Evolutionary conservation across 164 flowering plant genomes (phyloP).

Genomic region (Magnolia kwangsiensis): DNA sequence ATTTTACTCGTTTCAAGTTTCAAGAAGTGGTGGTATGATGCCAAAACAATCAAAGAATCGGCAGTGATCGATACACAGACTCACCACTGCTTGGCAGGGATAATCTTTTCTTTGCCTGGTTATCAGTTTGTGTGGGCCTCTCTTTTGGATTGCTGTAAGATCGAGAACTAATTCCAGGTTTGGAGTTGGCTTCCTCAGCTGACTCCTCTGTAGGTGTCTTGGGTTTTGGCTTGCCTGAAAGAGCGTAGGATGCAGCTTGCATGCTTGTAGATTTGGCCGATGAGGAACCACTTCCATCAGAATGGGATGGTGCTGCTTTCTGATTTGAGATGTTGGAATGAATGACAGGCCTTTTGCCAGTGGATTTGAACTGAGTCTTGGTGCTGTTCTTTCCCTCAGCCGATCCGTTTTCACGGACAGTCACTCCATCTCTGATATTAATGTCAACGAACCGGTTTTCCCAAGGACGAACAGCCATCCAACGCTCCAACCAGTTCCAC

Average conservation of each 20-base stretch:
- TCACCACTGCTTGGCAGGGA: conserved; percentile 74
- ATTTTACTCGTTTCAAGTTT: no score
- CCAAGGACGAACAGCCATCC: conserved; percentile 99
- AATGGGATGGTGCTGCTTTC: conserved; percentile 50
- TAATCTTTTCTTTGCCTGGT: conserved; percentile 56
- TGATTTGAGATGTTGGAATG: conserved; percentile 26
- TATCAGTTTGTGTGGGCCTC: conserved; percentile 46
- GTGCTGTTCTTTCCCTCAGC: conserved; percentile 36
- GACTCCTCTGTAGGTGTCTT: conserved; percentile 36
- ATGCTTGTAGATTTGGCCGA: conserved; percentile 45
- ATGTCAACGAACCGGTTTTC: conserved; percentile 87
- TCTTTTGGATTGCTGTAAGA: conserved; percentile 88
- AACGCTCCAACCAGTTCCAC: conserved; percentile 99
- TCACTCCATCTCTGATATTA: conserved; percentile 72
- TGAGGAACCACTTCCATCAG: conserved; percentile 73
- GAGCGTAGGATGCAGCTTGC: conserved; percentile 32
- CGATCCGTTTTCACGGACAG: conserved; percentile 43
- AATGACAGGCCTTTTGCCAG: conserved; percentile 37
- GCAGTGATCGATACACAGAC: conserved; percentile 9
- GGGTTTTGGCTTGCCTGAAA: conserved; percentile 38
- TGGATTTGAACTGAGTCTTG: conserved; percentile 36
- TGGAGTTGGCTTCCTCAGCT: conserved; percentile 49
- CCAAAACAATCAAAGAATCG: background rate
- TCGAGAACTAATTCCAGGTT: conserved; percentile 36
- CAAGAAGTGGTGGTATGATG: background rate